Conservation (phyloP, 1,139 yeast genomes). For the Kurtzmaniella natalensis region DNA sequence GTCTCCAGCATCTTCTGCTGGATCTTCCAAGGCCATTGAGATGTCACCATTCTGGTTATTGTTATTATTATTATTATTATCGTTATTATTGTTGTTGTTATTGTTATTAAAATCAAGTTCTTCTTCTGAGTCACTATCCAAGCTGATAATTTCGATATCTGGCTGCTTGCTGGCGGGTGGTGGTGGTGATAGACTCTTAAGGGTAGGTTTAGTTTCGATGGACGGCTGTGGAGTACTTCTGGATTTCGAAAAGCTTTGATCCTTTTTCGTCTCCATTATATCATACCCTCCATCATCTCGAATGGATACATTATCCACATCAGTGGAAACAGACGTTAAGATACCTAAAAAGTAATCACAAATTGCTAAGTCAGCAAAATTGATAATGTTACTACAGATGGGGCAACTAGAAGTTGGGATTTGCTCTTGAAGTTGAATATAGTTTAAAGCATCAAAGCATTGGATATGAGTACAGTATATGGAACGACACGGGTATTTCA, state of each 20-base stretch:
- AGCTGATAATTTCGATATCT: conserved; percentile 11
- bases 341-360: conserved; percentile 59
- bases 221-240: not conserved
- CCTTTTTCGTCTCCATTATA: conserved; percentile 7
- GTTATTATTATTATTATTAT: not conserved
- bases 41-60: too few relatives aligned
- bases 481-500: conserved; percentile 58
- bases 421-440: conserved; percentile 55
- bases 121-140: conserved; percentile 12
- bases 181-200: not conserved
- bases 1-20: too few relatives aligned
- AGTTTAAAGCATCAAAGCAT: conserved; percentile 66
- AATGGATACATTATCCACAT: conserved; percentile 52
- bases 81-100: not conserved
- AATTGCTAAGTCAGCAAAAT: conserved; percentile 50
- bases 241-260: not conserved
- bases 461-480: conserved; percentile 60
- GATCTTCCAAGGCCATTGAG: conserved; percentile 7
- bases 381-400: conserved; percentile 44
- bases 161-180: not conserved
- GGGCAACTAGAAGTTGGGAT: conserved; percentile 71
- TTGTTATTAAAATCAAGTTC: not conserved
- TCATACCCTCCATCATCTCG: conserved; percentile 59
- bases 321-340: conserved; percentile 37
- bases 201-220: conserved; percentile 1